phyloP scores from a whole-genome alignment of 805 yeast species.

The Pichia eremophila region DNA sequence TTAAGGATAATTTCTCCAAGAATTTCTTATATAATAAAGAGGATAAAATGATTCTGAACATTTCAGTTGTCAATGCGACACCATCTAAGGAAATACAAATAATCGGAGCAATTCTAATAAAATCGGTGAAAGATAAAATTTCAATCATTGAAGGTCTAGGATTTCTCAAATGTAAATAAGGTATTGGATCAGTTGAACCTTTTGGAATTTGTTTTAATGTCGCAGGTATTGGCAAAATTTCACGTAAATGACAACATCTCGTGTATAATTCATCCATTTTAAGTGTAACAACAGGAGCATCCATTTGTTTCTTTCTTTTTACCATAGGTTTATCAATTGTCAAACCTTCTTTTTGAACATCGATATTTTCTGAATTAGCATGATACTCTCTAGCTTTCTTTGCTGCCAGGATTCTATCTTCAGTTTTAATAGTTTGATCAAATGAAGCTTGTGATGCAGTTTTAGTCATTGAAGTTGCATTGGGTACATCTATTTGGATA shows the following conservation, averaged over 20 bases:
- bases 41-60: constrained; percentile 64
- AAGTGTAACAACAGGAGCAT: constrained; percentile 28
- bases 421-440: constrained; percentile 22
- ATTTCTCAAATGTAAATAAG: constrained; percentile 62
- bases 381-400: constrained; percentile 18
- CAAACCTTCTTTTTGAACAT: constrained; percentile 19
- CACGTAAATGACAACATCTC: constrained; percentile 87
- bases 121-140: constrained; percentile 80
- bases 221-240: constrained; percentile 86
- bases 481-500: constrained; percentile 14
- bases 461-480: constrained; percentile 13
- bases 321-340: constrained; percentile 67
- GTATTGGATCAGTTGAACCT: constrained; percentile 68
- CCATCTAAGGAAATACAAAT: constrained; percentile 72
- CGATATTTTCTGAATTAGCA: constrained; percentile 15
- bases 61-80: constrained; percentile 60
- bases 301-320: constrained; percentile 28
- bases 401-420: constrained; percentile 24
- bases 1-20: constrained; percentile 62
- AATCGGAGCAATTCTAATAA: constrained; percentile 76
- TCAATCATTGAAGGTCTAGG: constrained; percentile 90
- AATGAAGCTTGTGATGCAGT: constrained; percentile 11
- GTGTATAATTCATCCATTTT: constrained; percentile 71
- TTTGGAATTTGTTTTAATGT: constrained; percentile 73
- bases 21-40: constrained; percentile 59